Conservation (phyloP, 164 flowering plant species). For the Vitis amurensis region DNA sequence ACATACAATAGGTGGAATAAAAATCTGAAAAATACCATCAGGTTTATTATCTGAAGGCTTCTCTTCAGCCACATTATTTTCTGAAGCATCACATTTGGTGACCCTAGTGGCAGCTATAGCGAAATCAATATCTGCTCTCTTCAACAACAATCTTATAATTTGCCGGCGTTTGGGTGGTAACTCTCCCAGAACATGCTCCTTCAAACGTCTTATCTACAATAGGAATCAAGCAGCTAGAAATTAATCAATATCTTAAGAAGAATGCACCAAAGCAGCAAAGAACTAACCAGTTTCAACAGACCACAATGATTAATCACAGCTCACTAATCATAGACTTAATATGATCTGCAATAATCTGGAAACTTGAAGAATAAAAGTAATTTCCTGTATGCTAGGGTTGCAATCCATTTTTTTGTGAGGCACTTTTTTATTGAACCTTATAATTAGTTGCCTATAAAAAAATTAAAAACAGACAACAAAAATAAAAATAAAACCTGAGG, state of each 20-base stretch:
- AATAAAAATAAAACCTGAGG: too few relatives aligned
- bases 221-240: slow-evolving; percentile 4
- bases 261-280: neutral
- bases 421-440: too few relatives aligned
- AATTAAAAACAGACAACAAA: too few relatives aligned
- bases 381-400: too few relatives aligned
- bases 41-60: slow-evolving; percentile 17
- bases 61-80: slow-evolving; percentile 29
- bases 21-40: slow-evolving; percentile 31
- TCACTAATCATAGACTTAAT: too few relatives aligned
- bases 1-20: neutral
- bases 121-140: slow-evolving; percentile 53
- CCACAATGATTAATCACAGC: too few relatives aligned
- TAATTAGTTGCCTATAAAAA: too few relatives aligned
- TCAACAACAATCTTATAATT: slow-evolving; percentile 61
- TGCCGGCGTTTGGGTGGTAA: slow-evolving; percentile 94
- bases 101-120: slow-evolving; percentile 44
- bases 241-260: neutral
- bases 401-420: too few relatives aligned
- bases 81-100: slow-evolving; percentile 22
- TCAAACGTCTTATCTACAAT: slow-evolving; percentile 82
- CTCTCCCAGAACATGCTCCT: slow-evolving; percentile 77
- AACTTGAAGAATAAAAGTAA: too few relatives aligned
- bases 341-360: too few relatives aligned
- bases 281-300: neutral